Base-by-base conservation (phyloP, 225 moss, liverwort and hornwort genomes). In the Physcomitrium patens region DNA sequence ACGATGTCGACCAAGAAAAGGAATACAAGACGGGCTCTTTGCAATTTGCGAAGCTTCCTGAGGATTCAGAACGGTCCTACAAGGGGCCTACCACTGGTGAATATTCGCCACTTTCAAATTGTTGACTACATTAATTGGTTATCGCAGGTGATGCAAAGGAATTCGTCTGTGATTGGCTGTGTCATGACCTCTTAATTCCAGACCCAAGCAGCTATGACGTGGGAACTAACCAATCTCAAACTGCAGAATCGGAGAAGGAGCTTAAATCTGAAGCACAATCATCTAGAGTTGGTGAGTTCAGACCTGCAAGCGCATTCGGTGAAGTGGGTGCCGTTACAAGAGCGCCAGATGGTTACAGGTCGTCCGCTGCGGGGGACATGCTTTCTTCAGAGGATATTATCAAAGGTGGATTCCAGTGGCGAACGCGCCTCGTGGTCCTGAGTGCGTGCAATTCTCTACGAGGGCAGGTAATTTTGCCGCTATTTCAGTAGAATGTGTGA, bases 251-350 rank as follows among this genome's bases (percentile, higher is more conserved):
- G 17, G 76, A n/a, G n/a, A n/a, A 68, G 24, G 59, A 68, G 12
- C 12, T 47, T 1, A 44, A 3, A 42, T 45, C 26, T 18, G 10
- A 57, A 12, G 67, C 49, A 59, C 10, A 18, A 76, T 1, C 3
- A 31, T 16, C 43, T 43, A 18, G 42, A 2, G 7, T 17, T 50
- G 68, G 60, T 54, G 67, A 62, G 49, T n/a, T n/a, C n/a, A 44
- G 22, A 61, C 41, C 1, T 11, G 42, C 16, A 62, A 68, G 53
- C 62, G 3, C 74, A 3, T 79, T 74, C 12, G 74, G 54, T 68
- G 68, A 79, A 62, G 20, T 79, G 12, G 79, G 74, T 13, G 45
- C 46, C 63, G 9, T 56, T 10, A 7, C 27, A 0, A 79, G 73
- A 20, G 62, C 59, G 0, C n/a, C n/a, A n/a, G 12, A 8, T 3